These are phyloP conservation scores for Mycena polygramma DNA, from an alignment of 768 basidiomycete species.

Conservation along the genomic window DNA sequence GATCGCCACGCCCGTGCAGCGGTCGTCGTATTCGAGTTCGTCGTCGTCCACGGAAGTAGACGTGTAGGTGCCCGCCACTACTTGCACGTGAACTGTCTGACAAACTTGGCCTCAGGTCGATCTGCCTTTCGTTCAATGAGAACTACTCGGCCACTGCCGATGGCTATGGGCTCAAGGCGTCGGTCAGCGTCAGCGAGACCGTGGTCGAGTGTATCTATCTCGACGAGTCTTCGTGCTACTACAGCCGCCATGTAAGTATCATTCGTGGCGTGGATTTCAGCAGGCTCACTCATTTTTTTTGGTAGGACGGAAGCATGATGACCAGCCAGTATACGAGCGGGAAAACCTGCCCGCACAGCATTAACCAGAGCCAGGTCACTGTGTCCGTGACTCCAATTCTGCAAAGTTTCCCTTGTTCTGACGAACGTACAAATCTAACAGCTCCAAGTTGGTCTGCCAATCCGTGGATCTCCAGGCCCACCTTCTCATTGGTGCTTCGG, in stretches of 20 bases:
- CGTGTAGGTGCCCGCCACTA: too few relatives aligned
- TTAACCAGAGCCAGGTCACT: not conserved
- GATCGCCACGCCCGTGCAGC: too few relatives aligned
- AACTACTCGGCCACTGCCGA: not conserved
- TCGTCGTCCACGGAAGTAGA: too few relatives aligned
- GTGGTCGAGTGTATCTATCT: slow-evolving; percentile 7
- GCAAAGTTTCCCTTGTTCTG: too few relatives aligned
- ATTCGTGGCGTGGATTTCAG: not conserved
- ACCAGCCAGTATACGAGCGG: too few relatives aligned
- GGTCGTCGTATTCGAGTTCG: too few relatives aligned
- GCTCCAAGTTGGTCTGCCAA: not conserved
- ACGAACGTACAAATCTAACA: not conserved
- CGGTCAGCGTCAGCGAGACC: slow-evolving; percentile 9
- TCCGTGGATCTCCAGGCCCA: not conserved
- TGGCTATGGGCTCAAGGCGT: slow-evolving; percentile 7
- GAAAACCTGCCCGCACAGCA: not conserved
- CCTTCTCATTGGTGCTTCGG: not conserved
- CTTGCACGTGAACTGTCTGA: too few relatives aligned
- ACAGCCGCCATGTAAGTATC: not conserved
- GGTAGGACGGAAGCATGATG: slow-evolving; percentile 6
- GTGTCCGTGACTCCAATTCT: not conserved
- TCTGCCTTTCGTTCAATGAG: slow-evolving; percentile 18
- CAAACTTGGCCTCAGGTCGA: too few relatives aligned
- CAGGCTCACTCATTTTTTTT: not conserved
- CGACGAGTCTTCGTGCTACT: not conserved